Conservation (phyloP, 2,329 filamentous ascomycete species). For the Capronia epimyces region DNA sequence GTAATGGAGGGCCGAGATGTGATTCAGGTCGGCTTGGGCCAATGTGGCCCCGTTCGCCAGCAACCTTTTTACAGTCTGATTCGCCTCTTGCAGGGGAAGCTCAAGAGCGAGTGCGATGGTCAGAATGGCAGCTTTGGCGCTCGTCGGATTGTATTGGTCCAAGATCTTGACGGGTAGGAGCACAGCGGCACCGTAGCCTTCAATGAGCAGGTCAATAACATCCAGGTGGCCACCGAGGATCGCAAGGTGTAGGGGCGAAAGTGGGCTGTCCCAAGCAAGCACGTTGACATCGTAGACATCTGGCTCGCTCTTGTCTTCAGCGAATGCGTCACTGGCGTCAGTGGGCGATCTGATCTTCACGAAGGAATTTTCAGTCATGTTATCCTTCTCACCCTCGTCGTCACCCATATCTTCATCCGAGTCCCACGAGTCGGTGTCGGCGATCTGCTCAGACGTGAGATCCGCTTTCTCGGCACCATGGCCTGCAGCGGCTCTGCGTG, state of each 20-base stretch:
- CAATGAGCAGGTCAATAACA: conserved; percentile 63
- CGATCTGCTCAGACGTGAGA: conserved; percentile 20
- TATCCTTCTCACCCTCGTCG: conserved; percentile 45
- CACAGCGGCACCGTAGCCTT: conserved; percentile 69
- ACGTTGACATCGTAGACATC: conserved; percentile 76
- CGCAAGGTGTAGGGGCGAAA: conserved; percentile 71
- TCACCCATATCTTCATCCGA: conserved; percentile 39
- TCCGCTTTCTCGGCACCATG: conserved; percentile 4
- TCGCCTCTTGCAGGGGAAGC: conserved; percentile 58
- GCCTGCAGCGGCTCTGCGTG: conserved; percentile 19
- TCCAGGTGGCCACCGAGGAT: conserved; percentile 67
- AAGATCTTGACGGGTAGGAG: conserved; percentile 67
- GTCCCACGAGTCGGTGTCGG: conserved; percentile 33
- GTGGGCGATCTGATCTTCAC: conserved; percentile 56
- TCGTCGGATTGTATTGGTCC: conserved; percentile 37
- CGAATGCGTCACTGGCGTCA: conserved; percentile 40
- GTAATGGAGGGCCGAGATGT: conserved; percentile 62
- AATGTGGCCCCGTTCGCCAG: conserved; percentile 66
- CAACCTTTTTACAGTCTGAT: conserved; percentile 59
- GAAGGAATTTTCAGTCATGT: conserved; percentile 64
- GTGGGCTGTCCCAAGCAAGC: conserved; percentile 71
- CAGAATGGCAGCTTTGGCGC: conserved; percentile 57
- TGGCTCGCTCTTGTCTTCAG: conserved; percentile 59
- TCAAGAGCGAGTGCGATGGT: conserved; percentile 63
- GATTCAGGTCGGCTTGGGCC: conserved; percentile 63